A percentile compares a stretch with the other conserved stretches of the same genome.
phyloP scores from a whole-genome alignment of 2,329 filamentous ascomycete genomes.

The Microdochium paspali region DNA sequence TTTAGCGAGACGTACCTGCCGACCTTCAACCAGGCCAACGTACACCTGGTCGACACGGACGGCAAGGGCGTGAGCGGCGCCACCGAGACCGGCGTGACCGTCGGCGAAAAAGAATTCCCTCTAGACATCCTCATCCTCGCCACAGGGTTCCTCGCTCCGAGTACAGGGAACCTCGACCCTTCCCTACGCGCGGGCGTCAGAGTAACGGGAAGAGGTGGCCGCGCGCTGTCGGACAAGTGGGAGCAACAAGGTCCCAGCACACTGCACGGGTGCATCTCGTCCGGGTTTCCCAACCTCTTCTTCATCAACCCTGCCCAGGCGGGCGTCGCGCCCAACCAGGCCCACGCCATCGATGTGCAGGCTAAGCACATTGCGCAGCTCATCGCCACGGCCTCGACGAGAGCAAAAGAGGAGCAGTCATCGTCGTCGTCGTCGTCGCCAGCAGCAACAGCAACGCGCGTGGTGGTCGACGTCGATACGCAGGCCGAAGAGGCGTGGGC shows the following conservation, averaged over 20 bases:
- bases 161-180: slow-evolving; percentile 23
- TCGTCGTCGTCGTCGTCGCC: slow-evolving; percentile 29
- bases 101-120: slow-evolving; percentile 34
- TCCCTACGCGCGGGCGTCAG: slow-evolving; percentile 27
- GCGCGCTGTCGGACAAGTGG: slow-evolving; percentile 14
- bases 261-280: slow-evolving; percentile 38
- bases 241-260: slow-evolving; percentile 29
- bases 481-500: slow-evolving; percentile 39
- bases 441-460: slow-evolving; percentile 3
- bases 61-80: slow-evolving; percentile 38
- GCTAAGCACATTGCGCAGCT: slow-evolving; percentile 16
- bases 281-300: slow-evolving; percentile 47
- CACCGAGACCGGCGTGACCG: slow-evolving; percentile 35
- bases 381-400: slow-evolving; percentile 25
- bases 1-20: slow-evolving; percentile 52
- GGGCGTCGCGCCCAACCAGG: slow-evolving; percentile 16
- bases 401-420: slow-evolving; percentile 9
- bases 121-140: slow-evolving; percentile 24
- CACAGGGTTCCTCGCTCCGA: slow-evolving; percentile 26
- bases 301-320: slow-evolving; percentile 32
- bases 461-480: slow-evolving; percentile 30
- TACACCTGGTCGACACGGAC: slow-evolving; percentile 50
- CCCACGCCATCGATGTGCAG: slow-evolving; percentile 10
- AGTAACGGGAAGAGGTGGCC: slow-evolving; percentile 11
- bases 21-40: slow-evolving; percentile 48